A percentile compares a stretch with the other conserved stretches of the same genome.
These are phyloP conservation scores for Saxophila tyrrhenica DNA, from an alignment of 495 filamentous ascomycete species.

Conservation along the genomic window DNA sequence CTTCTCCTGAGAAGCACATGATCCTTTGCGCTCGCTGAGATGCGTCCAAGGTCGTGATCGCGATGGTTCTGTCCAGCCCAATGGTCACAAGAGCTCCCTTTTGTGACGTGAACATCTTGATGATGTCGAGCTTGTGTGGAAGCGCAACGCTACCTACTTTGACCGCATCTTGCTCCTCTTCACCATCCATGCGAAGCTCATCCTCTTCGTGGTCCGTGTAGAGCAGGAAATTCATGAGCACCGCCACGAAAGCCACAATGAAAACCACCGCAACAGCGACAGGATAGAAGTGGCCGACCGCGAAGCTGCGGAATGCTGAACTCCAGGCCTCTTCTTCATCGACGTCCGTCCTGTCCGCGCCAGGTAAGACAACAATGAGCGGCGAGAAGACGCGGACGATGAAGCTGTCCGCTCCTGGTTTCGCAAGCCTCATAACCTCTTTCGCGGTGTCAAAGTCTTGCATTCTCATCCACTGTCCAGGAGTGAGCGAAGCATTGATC, in stretches of 20 bases:
- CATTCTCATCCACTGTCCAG: constrained; percentile 56
- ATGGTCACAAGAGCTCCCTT: constrained; percentile 53
- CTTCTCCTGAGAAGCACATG: constrained; percentile 29
- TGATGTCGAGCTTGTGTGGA: constrained; percentile 53
- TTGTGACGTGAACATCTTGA: constrained; percentile 43
- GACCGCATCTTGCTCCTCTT: constrained; percentile 35
- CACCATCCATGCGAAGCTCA: constrained; percentile 23
- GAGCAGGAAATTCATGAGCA: constrained; percentile 57
- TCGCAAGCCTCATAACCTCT: constrained; percentile 57
- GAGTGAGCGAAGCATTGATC: constrained; percentile 56
- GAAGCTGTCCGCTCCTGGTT: constrained; percentile 52
- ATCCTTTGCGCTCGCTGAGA: constrained; percentile 23
- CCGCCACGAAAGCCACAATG: constrained; percentile 42
- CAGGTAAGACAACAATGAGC: constrained; percentile 52
- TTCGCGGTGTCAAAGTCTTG: constrained; percentile 64
- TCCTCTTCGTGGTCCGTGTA: constrained; percentile 36
- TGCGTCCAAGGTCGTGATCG: constrained; percentile 39
- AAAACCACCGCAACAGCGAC: constrained; percentile 45
- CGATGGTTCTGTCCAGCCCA: constrained; percentile 50
- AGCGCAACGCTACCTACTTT: constrained; percentile 45
- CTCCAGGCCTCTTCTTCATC: constrained; percentile 24
- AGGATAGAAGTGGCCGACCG: constrained; percentile 43
- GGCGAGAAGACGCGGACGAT: constrained; percentile 58
- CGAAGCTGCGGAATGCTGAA: constrained; percentile 45
- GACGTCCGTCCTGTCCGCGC: constrained; percentile 42